Conservation (phyloP, 345 rosid genomes). For the Moricandia arvensis region DNA sequence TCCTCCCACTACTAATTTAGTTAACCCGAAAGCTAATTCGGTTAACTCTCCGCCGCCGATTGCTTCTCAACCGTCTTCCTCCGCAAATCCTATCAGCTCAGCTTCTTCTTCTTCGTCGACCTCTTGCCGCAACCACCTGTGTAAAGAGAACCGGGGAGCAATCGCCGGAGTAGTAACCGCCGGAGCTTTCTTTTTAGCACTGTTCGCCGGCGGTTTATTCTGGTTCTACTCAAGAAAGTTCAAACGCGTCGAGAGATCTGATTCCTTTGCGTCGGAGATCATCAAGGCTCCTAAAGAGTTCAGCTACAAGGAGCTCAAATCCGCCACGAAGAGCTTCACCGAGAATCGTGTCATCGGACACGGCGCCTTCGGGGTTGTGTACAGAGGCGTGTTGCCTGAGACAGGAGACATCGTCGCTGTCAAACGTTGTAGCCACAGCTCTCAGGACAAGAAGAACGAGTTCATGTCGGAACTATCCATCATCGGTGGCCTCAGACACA, state of each 20-base stretch:
- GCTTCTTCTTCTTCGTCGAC: constrained; percentile 39
- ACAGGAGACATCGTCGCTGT: constrained; percentile 82
- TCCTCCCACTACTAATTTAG: constrained; percentile 53
- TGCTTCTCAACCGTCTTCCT: constrained; percentile 49
- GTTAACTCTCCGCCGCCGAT: constrained; percentile 53
- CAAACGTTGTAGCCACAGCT: constrained; percentile 77
- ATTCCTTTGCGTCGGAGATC: constrained; percentile 71
- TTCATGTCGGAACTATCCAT: constrained; percentile 85
- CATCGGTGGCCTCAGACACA: constrained; percentile 81
- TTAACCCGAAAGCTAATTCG: constrained; percentile 76
- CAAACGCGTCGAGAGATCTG: constrained; percentile 61
- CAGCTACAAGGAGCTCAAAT: constrained; percentile 73
- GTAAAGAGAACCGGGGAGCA: constrained; percentile 72
- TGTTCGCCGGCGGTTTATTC: constrained; percentile 68
- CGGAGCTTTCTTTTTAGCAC: constrained; percentile 70
- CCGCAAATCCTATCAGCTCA: constrained; percentile 37
- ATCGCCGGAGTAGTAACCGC: constrained; percentile 91
- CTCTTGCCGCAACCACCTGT: constrained; percentile 57
- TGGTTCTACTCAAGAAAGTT: constrained; percentile 73
- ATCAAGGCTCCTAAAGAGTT: constrained; percentile 88
- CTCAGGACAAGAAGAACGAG: constrained; percentile 78
- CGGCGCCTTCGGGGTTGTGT: constrained; percentile 91
- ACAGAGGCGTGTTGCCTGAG: constrained; percentile 73
- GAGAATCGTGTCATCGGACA: constrained; percentile 71
- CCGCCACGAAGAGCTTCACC: constrained; percentile 73